Percentiles rank a stretch among this genome's conserved stretches.
These are phyloP conservation scores for Fusarium sp. DNA, from an alignment of 2,329 filamentous ascomycete species.

Conservation along the genomic window DNA sequence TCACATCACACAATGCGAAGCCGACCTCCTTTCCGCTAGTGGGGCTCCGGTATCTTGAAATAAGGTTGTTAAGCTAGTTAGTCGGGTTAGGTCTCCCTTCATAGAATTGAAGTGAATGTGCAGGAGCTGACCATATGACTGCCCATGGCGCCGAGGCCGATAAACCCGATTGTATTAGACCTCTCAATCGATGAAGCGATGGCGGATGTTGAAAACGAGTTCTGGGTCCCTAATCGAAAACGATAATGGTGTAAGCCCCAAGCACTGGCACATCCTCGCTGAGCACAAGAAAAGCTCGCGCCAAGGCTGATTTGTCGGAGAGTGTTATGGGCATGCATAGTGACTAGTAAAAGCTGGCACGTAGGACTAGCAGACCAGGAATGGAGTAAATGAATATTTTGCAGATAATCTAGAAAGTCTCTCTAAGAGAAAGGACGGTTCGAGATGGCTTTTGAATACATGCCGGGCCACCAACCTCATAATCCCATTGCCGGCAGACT, in stretches of 20 bases:
- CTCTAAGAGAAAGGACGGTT: fast-evolving
- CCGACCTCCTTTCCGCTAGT: background rate
- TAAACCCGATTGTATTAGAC: background rate
- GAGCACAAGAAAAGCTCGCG: background rate
- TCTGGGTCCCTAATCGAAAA: background rate
- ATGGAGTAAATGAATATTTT: background rate
- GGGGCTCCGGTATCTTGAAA: background rate
- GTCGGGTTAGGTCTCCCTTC: background rate
- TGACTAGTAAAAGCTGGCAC: background rate
- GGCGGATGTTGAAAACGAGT: background rate
- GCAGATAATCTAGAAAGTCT: background rate
- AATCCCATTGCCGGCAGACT: background rate
- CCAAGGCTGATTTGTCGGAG: background rate
- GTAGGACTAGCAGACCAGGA: background rate
- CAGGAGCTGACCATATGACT: background rate
- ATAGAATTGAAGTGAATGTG: background rate
- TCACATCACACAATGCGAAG: background rate
- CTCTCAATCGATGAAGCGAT: background rate
- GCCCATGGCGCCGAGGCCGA: background rate
- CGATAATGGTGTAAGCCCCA: too few relatives aligned
- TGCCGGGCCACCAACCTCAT: too few relatives aligned
- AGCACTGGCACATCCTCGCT: background rate
- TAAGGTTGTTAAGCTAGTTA: background rate
- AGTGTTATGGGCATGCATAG: background rate
- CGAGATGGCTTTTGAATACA: background rate